Conservation (phyloP, 371 early-diverging fungal genomes). For the Dinochytrium kinnereticum region DNA sequence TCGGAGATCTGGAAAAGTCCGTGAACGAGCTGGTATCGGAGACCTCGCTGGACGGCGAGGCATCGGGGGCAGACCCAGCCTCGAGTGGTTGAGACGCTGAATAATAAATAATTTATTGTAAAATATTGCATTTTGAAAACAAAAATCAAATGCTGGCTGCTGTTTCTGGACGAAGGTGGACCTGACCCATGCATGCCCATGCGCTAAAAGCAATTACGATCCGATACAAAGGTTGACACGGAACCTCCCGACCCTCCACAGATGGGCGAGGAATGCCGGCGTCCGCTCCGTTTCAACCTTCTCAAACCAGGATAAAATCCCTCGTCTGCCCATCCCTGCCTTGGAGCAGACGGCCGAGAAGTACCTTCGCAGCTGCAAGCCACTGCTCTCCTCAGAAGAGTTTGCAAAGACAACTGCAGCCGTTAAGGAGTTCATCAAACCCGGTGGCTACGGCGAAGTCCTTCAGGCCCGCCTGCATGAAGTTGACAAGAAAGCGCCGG, state of each 20-base stretch:
- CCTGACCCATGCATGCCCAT: too few relatives aligned
- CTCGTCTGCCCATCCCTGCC: conserved; percentile 72
- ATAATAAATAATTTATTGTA: too few relatives aligned
- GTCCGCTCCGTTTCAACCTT: conserved; percentile 34
- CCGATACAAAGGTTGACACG: background rate
- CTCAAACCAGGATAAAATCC: conserved; percentile 40
- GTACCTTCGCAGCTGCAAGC: conserved; percentile 78
- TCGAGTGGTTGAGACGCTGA: too few relatives aligned
- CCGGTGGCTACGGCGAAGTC: conserved; percentile 81
- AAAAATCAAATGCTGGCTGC: background rate
- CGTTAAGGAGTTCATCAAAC: conserved; percentile 78
- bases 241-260: background rate
- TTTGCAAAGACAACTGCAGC: conserved; percentile 72
- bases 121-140: too few relatives aligned
- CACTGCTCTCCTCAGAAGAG: conserved; percentile 74
- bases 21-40: conserved; percentile 39
- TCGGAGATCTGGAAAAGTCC: conserved; percentile 44
- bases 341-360: conserved; percentile 79
- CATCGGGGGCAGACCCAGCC: background rate
- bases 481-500: conserved; percentile 43
- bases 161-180: conserved; percentile 14
- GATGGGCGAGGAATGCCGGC: background rate
- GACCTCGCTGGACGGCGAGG: background rate
- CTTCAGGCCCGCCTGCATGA: conserved; percentile 79
- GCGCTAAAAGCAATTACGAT: too few relatives aligned